Base-by-base conservation (phyloP, 768 basidiomycete genomes). In the Amylocystis lapponica region DNA sequence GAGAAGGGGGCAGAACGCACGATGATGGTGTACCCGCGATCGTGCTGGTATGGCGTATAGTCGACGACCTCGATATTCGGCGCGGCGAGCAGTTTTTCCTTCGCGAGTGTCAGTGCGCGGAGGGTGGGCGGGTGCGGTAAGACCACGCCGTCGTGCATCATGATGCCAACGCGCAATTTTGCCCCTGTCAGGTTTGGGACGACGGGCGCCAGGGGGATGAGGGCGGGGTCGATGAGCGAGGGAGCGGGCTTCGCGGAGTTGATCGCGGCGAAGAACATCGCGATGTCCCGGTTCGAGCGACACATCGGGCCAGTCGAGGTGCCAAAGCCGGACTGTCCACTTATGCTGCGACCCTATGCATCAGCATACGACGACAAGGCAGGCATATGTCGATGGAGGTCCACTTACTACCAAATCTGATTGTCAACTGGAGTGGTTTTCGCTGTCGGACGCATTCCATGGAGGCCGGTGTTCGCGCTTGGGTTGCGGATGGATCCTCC, bases 61-160 rank as follows among this genome's bases (percentile, higher is more conserved):
- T 60, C 59, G 11, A 65, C 46, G 35, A 72, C 60, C 46, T 65
- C 66, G 39, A 62, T 66, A 39, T 49, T 57, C 3, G 56, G 47
- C 11, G 65, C 61, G 0, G 55, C 57, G 29, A 52, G 52, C 29
- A 76, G 52, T 13, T 63, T 69, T 22, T 50, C 56, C 46, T 64
- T 68, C 2, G 59, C 56, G 17, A 62, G 43, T 23, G 65, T 53
- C 41, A 78, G 45, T n/a, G n/a, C n/a, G n/a, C n/a, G n/a, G n/a
- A n/a, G n/a, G n/a, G n/a, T n/a, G 4, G 75, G 74, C 16, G 74
- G 69, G 10, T 65, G 62, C 6, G 74, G 70, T 25, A 55, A 44
- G 2, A 67, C 66, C 3, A 65, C 49, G 2, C 52, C 62, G 41
- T 75, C 69, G 43, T 64, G 55, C 53, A 64, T 57, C 49, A 72